Conservation (phyloP, 2,329 filamentous ascomycete genomes). For the Calonectria hongkongensis region DNA sequence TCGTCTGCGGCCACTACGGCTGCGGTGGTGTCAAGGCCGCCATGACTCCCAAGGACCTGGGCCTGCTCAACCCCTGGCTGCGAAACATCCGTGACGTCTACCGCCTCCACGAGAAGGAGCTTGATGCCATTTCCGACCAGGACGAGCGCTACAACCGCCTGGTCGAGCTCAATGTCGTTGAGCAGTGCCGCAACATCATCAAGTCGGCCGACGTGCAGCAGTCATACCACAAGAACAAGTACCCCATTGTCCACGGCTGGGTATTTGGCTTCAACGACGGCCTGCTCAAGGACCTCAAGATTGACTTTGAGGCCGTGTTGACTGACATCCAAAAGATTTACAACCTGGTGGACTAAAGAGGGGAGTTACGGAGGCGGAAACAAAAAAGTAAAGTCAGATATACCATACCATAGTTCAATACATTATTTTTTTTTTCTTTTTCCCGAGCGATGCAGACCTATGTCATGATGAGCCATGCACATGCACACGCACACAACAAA, state of each 20-base stretch:
- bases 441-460: background rate
- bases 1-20: constrained; percentile 87
- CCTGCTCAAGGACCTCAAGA: constrained; percentile 78
- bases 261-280: constrained; percentile 83
- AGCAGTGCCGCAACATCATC: constrained; percentile 86
- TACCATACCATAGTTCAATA: constrained; percentile 5
- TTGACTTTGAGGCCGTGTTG: constrained; percentile 76
- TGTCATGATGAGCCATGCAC: background rate
- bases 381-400: constrained; percentile 29
- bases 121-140: constrained; percentile 77
- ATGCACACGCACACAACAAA: background rate
- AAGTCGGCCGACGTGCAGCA: constrained; percentile 88
- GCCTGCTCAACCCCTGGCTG: constrained; percentile 83
- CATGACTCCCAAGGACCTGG: constrained; percentile 82
- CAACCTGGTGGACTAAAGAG: constrained; percentile 66
- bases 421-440: background rate
- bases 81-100: constrained; percentile 85
- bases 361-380: constrained; percentile 14
- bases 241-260: constrained; percentile 83
- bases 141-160: constrained; percentile 80
- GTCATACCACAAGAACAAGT: constrained; percentile 77
- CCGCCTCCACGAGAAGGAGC: constrained; percentile 81
- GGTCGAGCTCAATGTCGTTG: constrained; percentile 88
- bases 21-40: constrained; percentile 86
- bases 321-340: constrained; percentile 79